These are phyloP conservation scores for Polyplosphaeria fusca DNA, from an alignment of 495 filamentous ascomycete genomes.

Conservation along the genomic window DNA sequence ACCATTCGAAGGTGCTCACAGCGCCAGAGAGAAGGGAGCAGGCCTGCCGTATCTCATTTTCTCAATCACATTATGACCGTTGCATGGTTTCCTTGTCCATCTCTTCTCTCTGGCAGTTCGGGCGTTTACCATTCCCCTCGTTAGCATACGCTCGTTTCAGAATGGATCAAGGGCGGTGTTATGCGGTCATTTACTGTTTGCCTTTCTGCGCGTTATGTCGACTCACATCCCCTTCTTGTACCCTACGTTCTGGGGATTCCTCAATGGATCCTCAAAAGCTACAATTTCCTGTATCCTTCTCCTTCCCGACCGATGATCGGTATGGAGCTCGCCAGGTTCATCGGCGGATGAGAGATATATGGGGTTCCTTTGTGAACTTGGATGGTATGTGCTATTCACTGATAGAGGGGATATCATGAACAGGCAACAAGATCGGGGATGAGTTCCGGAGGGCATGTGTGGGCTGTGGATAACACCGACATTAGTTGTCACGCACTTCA, in stretches of 20 bases:
- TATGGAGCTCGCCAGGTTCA: neutral
- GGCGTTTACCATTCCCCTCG: constrained; percentile 10
- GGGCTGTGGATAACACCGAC: neutral
- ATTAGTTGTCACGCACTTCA: neutral
- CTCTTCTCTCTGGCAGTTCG: constrained; percentile 22
- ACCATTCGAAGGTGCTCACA: constrained; percentile 3
- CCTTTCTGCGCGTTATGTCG: neutral
- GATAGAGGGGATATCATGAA: too few species aligned
- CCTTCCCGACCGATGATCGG: neutral
- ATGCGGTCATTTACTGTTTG: neutral
- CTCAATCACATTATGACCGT: constrained; percentile 27
- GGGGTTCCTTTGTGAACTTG: neutral
- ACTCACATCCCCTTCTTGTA: constrained; percentile 22
- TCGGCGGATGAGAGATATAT: neutral
- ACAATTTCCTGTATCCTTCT: neutral
- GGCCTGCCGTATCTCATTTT: constrained; percentile 28
- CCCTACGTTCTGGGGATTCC: constrained; percentile 17
- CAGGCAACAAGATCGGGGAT: neutral
- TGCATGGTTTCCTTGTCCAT: constrained; percentile 17
- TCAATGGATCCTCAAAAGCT: neutral
- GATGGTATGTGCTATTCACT: neutral
- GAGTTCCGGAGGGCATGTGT: neutral
- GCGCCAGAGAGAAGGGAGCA: constrained; percentile 30
- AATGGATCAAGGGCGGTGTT: constrained; percentile 1
- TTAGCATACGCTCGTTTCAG: constrained; percentile 6